phyloP scores from a whole-genome alignment of 2,329 filamentous ascomycete genomes.

The Keithomyces neogunnii region DNA sequence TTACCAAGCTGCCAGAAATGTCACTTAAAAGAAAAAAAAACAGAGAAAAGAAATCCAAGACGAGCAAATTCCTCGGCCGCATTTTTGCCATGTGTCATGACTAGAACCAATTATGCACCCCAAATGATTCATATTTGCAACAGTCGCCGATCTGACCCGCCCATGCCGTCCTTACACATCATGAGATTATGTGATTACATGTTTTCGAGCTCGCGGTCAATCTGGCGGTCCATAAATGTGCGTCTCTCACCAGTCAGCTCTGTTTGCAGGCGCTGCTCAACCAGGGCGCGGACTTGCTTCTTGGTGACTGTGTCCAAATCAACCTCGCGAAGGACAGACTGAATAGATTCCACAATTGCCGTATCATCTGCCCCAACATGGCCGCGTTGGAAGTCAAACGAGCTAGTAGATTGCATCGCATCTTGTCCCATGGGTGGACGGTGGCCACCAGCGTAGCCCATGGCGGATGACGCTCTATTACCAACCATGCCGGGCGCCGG shows the following conservation, averaged over 20 bases:
- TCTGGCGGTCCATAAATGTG: slow-evolving; percentile 84
- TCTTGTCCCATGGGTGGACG: slow-evolving; percentile 36
- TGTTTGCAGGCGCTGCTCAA: slow-evolving; percentile 88
- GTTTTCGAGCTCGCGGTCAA: slow-evolving; percentile 86
- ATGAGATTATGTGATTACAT: slow-evolving; percentile 50
- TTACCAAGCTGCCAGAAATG: neutral
- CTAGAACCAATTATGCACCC: neutral
- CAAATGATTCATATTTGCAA: neutral
- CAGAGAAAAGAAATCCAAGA: neutral
- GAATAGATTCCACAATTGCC: slow-evolving; percentile 77
- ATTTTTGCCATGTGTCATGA: neutral
- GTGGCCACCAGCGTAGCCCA: slow-evolving; percentile 39
- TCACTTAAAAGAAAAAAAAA: neutral
- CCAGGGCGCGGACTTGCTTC: slow-evolving; percentile 87
- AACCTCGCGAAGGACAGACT: slow-evolving; percentile 73
- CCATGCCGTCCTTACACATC: neutral
- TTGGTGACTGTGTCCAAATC: slow-evolving; percentile 97
- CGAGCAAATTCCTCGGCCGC: neutral
- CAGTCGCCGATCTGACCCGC: neutral
- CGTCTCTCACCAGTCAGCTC: slow-evolving; percentile 79
- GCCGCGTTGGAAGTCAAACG: slow-evolving; percentile 54
- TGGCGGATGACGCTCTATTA: slow-evolving; percentile 33
- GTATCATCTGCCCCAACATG: slow-evolving; percentile 65
- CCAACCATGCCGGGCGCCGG: slow-evolving; percentile 28
- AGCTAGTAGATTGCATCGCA: slow-evolving; percentile 40